Percentiles rank a stretch among this genome's conserved stretches.
These are phyloP conservation scores for Abrus precatorius DNA, from an alignment of 306 rosid species.

Conservation along the genomic window DNA sequence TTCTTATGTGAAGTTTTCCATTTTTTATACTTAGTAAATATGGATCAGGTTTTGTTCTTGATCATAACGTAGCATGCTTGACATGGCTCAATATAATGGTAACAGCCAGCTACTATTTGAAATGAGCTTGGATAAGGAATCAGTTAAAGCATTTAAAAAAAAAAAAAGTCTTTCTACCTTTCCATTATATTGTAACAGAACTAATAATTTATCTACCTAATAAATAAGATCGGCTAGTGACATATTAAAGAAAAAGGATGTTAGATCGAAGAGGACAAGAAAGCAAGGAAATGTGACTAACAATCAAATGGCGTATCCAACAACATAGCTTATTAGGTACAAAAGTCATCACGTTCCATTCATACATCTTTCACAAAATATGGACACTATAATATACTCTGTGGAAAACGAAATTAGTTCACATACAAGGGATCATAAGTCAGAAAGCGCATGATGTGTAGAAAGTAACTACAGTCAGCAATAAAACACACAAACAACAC, in stretches of 20 bases:
- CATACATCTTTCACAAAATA: constrained; percentile 49
- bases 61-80: neutral
- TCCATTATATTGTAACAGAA: constrained; percentile 8
- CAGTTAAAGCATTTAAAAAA: neutral
- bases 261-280: constrained; percentile 11
- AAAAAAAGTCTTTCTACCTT: neutral
- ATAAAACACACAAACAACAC: constrained; percentile 37
- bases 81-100: neutral
- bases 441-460: constrained; percentile 48
- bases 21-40: neutral
- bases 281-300: constrained; percentile 20
- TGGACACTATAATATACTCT: constrained; percentile 31
- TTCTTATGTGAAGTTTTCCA: neutral
- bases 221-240: neutral
- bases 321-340: constrained; percentile 42
- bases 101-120: neutral
- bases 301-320: constrained; percentile 20
- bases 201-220: neutral
- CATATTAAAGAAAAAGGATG: neutral
- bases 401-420: constrained; percentile 27
- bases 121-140: neutral
- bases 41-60: neutral
- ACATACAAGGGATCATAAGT: constrained; percentile 52
- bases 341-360: constrained; percentile 43
- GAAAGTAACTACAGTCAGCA: constrained; percentile 47